These are phyloP conservation scores for Phytophthora sansomeana DNA, from an alignment of 352 stramenopile species.

Conservation along the genomic window DNA sequence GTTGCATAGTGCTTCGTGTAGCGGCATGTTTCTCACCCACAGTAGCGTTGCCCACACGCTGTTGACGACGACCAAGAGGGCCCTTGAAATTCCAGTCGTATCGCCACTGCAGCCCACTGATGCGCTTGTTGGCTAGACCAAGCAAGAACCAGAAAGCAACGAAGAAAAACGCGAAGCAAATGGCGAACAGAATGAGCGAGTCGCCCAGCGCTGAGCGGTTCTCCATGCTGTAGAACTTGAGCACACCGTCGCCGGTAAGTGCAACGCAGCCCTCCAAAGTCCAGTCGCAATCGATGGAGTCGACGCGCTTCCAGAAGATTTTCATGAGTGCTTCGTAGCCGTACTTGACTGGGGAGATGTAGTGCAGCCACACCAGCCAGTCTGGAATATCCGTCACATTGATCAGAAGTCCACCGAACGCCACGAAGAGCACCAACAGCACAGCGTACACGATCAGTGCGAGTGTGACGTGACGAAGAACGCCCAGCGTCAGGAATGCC, in stretches of 20 bases:
- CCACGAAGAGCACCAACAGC: conserved; percentile 46
- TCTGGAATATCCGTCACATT: conserved; percentile 53
- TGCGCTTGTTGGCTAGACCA: conserved; percentile 29
- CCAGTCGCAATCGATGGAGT: conserved; percentile 42
- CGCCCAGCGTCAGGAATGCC: conserved; percentile 44
- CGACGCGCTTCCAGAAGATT: conserved; percentile 55
- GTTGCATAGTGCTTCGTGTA: conserved; percentile 11
- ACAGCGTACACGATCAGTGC: conserved; percentile 44
- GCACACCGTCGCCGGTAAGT: conserved; percentile 41
- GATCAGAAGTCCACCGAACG: conserved; percentile 54
- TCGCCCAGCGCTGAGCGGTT: conserved; percentile 44
- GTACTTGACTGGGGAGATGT: conserved; percentile 68
- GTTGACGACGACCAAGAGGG: conserved; percentile 8
- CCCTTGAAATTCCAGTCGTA: conserved; percentile 41
- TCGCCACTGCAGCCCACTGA: conserved; percentile 36
- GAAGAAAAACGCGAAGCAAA: conserved; percentile 49
- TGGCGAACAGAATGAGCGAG: conserved; percentile 44
- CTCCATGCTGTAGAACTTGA: conserved; percentile 58
- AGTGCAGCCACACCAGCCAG: conserved; percentile 67
- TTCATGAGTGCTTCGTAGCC: conserved; percentile 58
- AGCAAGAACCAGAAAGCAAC: conserved; percentile 45
- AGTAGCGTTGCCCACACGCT: conserved; percentile 15
- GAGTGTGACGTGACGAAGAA: conserved; percentile 38
- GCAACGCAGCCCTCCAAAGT: conserved; percentile 46
- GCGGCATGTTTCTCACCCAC: conserved; percentile 13